A percentile compares a stretch with the other conserved stretches of the same genome.
phyloP scores from a whole-genome alignment of 805 yeast genomes.

The Kluyveromyces lactis region DNA sequence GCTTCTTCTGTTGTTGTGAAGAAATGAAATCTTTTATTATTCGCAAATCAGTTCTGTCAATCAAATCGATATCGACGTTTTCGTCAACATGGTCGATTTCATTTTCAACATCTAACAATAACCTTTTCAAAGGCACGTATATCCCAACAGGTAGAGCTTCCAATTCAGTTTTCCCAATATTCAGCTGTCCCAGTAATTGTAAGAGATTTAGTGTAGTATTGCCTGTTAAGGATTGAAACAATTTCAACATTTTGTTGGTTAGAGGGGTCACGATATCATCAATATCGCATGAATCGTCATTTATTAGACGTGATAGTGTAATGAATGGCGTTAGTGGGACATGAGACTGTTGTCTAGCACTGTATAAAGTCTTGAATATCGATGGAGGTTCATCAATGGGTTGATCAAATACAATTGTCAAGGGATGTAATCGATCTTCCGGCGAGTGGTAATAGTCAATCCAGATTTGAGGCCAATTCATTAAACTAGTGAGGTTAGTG shows the following conservation, averaged over 20 bases:
- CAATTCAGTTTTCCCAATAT: slow-evolving; percentile 41
- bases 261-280: slow-evolving; percentile 60
- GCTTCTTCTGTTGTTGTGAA: neutral
- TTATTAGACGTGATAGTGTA: slow-evolving; percentile 59
- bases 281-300: slow-evolving; percentile 45
- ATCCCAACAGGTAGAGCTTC: slow-evolving; percentile 73
- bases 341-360: slow-evolving; percentile 22
- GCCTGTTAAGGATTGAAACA: slow-evolving; percentile 52
- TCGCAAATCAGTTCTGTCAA: slow-evolving; percentile 6
- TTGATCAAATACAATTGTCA: slow-evolving; percentile 15
- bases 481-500: slow-evolving; percentile 54
- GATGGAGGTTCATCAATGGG: slow-evolving; percentile 30
- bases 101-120: slow-evolving; percentile 46
- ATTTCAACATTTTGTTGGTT: slow-evolving; percentile 46
- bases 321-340: slow-evolving; percentile 39
- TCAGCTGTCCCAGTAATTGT: slow-evolving; percentile 51
- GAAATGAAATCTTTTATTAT: neutral
- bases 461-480: slow-evolving; percentile 74
- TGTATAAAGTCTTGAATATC: slow-evolving; percentile 36
- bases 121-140: slow-evolving; percentile 55
- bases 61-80: slow-evolving; percentile 35
- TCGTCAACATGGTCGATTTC: slow-evolving; percentile 42
- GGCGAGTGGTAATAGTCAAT: slow-evolving; percentile 37
- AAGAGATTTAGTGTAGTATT: slow-evolving; percentile 48
- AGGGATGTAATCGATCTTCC: neutral